These are phyloP conservation scores for Peronosclerospora sorghi DNA, from an alignment of 352 stramenopile species.

Conservation along the genomic window DNA sequence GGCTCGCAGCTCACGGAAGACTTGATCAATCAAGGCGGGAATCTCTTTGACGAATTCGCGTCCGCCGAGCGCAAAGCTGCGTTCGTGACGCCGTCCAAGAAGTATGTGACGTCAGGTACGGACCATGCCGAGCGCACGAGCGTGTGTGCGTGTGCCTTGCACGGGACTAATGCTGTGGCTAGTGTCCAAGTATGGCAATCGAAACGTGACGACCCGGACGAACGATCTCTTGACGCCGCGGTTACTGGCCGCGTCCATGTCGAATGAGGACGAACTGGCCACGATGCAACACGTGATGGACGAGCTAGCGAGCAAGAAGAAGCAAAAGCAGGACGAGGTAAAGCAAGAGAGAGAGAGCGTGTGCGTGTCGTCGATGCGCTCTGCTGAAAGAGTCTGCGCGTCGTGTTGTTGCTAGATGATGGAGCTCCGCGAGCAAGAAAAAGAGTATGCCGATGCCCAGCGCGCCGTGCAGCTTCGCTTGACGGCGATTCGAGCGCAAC, in stretches of 20 bases:
- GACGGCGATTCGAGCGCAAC: slow-evolving; percentile 54
- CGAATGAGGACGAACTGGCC: slow-evolving; percentile 66
- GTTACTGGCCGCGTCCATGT: slow-evolving; percentile 54
- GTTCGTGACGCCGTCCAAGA: slow-evolving; percentile 78
- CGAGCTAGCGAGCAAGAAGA: slow-evolving; percentile 25
- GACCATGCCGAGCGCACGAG: too few species aligned
- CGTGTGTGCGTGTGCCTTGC: too few species aligned
- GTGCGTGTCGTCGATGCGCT: too few species aligned
- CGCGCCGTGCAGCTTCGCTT: slow-evolving; percentile 46
- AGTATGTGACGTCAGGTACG: slow-evolving; percentile 73
- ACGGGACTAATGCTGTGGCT: too few species aligned
- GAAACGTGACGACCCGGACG: slow-evolving; percentile 75
- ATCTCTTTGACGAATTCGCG: slow-evolving; percentile 54
- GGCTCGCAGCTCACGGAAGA: slow-evolving; percentile 63
- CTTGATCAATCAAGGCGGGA: slow-evolving; percentile 53
- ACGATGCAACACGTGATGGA: slow-evolving; percentile 47
- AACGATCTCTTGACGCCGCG: slow-evolving; percentile 67
- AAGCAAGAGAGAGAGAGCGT: background rate
- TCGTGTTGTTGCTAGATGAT: slow-evolving; percentile 25
- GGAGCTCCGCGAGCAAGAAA: slow-evolving; percentile 53
- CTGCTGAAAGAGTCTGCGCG: too few species aligned
- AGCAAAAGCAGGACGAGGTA: slow-evolving; percentile 50
- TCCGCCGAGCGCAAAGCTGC: slow-evolving; percentile 48
- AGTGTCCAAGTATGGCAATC: slow-evolving; percentile 79
- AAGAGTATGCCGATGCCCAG: slow-evolving; percentile 43